Conservation (phyloP, 2,329 filamentous ascomycete species). For the Neopestalotiopsis sp. region DNA sequence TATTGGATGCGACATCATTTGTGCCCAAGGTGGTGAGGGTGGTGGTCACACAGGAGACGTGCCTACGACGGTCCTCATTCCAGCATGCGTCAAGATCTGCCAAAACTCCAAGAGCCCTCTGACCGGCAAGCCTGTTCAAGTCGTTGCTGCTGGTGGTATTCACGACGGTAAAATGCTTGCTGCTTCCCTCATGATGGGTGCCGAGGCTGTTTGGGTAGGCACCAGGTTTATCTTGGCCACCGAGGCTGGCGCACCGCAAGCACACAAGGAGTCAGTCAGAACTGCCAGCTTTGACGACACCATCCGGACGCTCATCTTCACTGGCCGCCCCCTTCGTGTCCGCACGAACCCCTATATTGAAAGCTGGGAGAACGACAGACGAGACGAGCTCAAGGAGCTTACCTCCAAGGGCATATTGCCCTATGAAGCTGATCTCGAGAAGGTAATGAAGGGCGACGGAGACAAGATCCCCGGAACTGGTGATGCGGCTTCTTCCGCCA, state of each 20-base stretch:
- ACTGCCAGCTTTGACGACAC: conserved; percentile 96
- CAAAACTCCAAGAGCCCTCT: conserved; percentile 83
- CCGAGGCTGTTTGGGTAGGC: conserved; percentile 92
- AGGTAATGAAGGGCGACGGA: conserved; percentile 65
- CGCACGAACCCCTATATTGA: conserved; percentile 91
- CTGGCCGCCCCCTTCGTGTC: conserved; percentile 90
- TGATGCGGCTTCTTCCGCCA: conserved; percentile 67
- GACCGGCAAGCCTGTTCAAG: conserved; percentile 85
- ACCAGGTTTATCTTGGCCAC: conserved; percentile 94
- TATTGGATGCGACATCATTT: conserved; percentile 93
- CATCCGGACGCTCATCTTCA: conserved; percentile 97
- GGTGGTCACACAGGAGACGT: conserved; percentile 96
- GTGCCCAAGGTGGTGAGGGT: conserved; percentile 96
- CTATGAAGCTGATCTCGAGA: conserved; percentile 93
- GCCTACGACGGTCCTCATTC: conserved; percentile 90
- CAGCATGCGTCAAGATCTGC: conserved; percentile 83
- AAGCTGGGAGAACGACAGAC: conserved; percentile 95
- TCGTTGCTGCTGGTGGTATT: conserved; percentile 92
- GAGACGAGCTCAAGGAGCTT: conserved; percentile 88
- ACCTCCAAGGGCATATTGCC: conserved; percentile 89
- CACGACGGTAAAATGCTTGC: conserved; percentile 92
- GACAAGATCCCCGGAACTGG: conserved; percentile 28
- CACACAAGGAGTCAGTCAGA: conserved; percentile 93
- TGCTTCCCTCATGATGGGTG: conserved; percentile 90
- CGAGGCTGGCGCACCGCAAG: conserved; percentile 90